phyloP scores from a whole-genome alignment of 257 asterid genomes.

The Solanum habrochaites region DNA sequence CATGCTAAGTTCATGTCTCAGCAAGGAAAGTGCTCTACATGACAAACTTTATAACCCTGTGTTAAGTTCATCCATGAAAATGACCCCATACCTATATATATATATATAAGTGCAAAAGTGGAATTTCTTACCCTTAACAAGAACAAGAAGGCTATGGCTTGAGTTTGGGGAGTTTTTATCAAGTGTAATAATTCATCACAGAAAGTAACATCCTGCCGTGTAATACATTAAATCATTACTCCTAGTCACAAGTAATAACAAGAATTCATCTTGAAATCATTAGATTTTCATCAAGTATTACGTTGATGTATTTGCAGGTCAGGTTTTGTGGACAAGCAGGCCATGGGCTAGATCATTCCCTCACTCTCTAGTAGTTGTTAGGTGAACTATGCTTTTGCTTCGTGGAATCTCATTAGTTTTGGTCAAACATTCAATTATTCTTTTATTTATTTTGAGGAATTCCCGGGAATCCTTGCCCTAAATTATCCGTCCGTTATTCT shows the following conservation, averaged over 20 bases:
- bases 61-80: too few relatives aligned
- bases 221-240: neutral
- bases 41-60: too few relatives aligned
- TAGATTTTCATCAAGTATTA: neutral
- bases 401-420: neutral
- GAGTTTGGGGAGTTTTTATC: too few relatives aligned
- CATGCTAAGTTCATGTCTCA: too few relatives aligned
- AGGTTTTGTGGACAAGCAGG: neutral
- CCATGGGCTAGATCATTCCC: neutral
- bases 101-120: too few relatives aligned
- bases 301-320: neutral
- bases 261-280: neutral
- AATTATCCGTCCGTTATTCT: neutral
- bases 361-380: neutral
- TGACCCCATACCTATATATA: too few relatives aligned
- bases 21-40: too few relatives aligned
- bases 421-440: neutral
- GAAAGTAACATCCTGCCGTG: neutral
- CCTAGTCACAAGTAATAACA: neutral
- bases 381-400: neutral
- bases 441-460: neutral
- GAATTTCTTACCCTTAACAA: too few relatives aligned
- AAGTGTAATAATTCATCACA: too few relatives aligned
- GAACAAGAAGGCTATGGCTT: too few relatives aligned
- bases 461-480: neutral